Conservation (phyloP, 2,329 filamentous ascomycete species). For the Emydomyces testavorans region DNA sequence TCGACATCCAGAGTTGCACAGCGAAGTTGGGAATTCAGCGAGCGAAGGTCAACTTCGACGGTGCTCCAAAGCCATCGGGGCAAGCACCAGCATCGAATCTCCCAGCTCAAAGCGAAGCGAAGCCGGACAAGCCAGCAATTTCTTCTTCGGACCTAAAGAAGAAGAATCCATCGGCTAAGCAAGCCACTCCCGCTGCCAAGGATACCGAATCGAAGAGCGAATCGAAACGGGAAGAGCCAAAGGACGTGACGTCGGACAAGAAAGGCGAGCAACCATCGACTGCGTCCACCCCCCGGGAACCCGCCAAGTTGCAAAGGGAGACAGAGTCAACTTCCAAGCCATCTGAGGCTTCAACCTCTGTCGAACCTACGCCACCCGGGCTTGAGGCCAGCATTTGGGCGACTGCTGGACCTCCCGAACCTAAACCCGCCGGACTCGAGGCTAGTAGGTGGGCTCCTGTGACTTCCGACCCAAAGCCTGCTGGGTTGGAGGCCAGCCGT, state of each 20-base stretch:
- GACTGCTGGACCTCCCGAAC: neutral
- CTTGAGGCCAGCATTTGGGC: constrained; percentile 6
- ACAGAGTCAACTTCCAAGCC: constrained; percentile 1
- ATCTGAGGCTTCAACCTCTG: neutral
- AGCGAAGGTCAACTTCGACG: neutral
- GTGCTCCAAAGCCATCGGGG: neutral
- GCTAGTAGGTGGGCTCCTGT: constrained; percentile 2
- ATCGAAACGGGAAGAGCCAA: neutral
- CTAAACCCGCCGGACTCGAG: neutral
- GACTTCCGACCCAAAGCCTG: neutral
- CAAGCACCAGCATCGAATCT: neutral
- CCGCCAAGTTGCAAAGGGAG: neutral
- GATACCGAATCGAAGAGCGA: neutral
- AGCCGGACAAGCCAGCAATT: neutral
- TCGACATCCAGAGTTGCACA: neutral
- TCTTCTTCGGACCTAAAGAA: neutral
- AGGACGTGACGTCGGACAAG: neutral
- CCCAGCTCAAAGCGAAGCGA: neutral
- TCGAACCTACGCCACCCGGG: neutral
- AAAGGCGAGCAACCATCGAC: neutral
- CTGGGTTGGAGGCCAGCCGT: neutral
- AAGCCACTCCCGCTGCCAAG: neutral
- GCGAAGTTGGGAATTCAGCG: neutral
- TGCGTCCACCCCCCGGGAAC: neutral
- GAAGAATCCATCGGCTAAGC: neutral